Conservation (phyloP, 2,329 filamentous ascomycete species). For the Phaeosphaeriaceae sp. region DNA sequence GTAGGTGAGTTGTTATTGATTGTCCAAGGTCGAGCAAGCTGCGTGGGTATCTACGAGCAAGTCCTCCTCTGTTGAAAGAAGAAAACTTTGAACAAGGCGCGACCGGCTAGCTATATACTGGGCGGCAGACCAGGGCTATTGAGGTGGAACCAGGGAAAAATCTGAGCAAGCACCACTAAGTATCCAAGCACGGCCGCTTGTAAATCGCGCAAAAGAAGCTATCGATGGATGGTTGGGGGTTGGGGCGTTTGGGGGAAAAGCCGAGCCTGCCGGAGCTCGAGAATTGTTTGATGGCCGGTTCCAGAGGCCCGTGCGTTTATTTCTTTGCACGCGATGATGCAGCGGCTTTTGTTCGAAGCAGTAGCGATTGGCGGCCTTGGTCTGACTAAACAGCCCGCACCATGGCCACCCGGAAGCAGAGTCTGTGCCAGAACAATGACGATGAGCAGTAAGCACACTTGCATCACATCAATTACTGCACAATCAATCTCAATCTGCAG, state of each 20-base stretch:
- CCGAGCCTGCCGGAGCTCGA: conserved; percentile 17
- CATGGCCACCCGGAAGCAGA: too few species aligned
- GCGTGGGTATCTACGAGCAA: conserved; percentile 35
- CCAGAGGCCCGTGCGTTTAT: conserved; percentile 15
- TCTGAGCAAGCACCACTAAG: conserved; percentile 31
- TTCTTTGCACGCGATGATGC: conserved; percentile 3
- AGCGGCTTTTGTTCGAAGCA: background rate
- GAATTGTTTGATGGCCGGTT: conserved; percentile 14
- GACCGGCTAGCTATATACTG: conserved; percentile 31
- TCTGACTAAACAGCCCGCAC: conserved; percentile 1
- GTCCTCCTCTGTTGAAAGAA: conserved; percentile 37
- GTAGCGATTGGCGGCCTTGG: conserved; percentile 17
- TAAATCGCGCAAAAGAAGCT: conserved; percentile 16
- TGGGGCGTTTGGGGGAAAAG: conserved; percentile 12
- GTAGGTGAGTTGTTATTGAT: conserved; percentile 14
- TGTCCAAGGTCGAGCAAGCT: conserved; percentile 34
- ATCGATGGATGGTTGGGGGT: conserved; percentile 16
- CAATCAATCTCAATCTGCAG: too few species aligned
- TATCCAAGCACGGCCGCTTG: conserved; percentile 7
- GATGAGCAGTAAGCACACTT: too few species aligned
- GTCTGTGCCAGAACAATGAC: too few species aligned
- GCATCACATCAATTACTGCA: too few species aligned
- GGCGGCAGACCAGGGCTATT: conserved; percentile 16
- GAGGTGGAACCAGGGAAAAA: conserved; percentile 34
- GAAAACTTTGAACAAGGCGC: conserved; percentile 20